Conservation (phyloP, 257 asterid species). For the Plectranthus barbatus region DNA sequence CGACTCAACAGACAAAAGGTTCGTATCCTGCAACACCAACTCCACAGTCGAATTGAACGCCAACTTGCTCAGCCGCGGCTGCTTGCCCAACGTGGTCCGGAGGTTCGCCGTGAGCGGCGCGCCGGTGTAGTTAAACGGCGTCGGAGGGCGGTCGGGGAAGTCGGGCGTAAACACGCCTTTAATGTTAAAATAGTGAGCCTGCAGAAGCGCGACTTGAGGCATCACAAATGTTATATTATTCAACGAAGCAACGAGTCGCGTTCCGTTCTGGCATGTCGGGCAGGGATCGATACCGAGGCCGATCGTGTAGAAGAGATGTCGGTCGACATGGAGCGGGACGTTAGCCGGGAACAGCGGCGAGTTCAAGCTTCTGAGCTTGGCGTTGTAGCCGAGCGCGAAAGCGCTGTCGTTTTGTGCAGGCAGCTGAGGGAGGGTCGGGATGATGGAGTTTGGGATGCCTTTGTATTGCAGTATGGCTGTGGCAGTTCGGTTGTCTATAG, state of each 20-base stretch:
- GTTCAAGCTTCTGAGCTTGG: slow-evolving; percentile 37
- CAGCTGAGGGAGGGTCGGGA: slow-evolving; percentile 30
- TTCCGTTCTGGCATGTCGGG: slow-evolving; percentile 36
- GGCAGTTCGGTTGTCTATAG: slow-evolving; percentile 48
- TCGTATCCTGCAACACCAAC: slow-evolving; percentile 61
- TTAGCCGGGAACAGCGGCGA: slow-evolving; percentile 35
- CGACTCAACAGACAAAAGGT: slow-evolving; percentile 50
- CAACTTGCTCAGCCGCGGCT: slow-evolving; percentile 43
- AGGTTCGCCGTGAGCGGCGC: slow-evolving; percentile 76
- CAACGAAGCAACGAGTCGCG: slow-evolving; percentile 34
- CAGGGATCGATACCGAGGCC: slow-evolving; percentile 49
- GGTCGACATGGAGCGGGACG: slow-evolving; percentile 40
- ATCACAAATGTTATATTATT: slow-evolving; percentile 53
- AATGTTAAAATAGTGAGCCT: slow-evolving; percentile 34
- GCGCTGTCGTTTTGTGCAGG: slow-evolving; percentile 36
- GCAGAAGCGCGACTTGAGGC: slow-evolving; percentile 40
- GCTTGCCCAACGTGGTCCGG: slow-evolving; percentile 15
- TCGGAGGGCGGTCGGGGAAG: slow-evolving; percentile 49
- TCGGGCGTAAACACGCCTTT: slow-evolving; percentile 34
- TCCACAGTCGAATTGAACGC: slow-evolving; percentile 61
- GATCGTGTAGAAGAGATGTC: slow-evolving; percentile 49
- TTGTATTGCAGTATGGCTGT: slow-evolving; percentile 44
- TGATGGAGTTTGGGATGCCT: slow-evolving; percentile 21
- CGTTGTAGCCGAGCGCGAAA: slow-evolving; percentile 29
- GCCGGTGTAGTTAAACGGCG: slow-evolving; percentile 47